phyloP scores from a whole-genome alignment of 495 filamentous ascomycete species.

The Aspergillus conjunctus region DNA sequence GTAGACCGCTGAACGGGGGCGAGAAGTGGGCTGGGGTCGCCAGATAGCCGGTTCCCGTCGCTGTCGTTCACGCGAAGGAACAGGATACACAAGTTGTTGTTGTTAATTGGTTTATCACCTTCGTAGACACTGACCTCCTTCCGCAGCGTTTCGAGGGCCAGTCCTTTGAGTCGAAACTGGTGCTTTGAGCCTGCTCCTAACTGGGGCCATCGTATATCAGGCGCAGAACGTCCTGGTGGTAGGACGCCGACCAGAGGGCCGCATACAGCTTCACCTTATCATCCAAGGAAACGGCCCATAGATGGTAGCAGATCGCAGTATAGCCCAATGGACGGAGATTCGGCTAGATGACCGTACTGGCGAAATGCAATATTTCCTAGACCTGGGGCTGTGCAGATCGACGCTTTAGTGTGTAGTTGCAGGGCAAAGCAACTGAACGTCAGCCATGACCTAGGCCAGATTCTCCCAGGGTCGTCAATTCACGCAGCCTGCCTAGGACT shows the following conservation, averaged over 20 bases:
- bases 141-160: not conserved
- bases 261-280: conserved; percentile 8
- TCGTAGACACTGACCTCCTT: not conserved
- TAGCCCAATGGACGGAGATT: conserved; percentile 5
- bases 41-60: not conserved
- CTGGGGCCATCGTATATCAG: not conserved
- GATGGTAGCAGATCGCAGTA: conserved; percentile 4
- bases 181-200: not conserved
- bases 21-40: conserved; percentile 5
- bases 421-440: too few species aligned
- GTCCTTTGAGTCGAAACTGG: not conserved
- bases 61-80: conserved; percentile 1
- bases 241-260: not conserved
- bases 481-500: too few species aligned
- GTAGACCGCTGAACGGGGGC: not conserved
- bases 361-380: conserved; percentile 12
- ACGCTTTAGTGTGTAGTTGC: too few species aligned
- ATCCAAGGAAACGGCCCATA: not conserved
- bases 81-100: conserved; percentile 3
- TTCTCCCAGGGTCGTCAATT: too few species aligned
- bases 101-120: not conserved
- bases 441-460: too few species aligned
- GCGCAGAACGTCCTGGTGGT: conserved; percentile 5
- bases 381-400: too few species aligned
- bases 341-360: conserved; percentile 7